Conservation (phyloP, 495 filamentous ascomycete species). For the Evansstolkia leycettana region DNA sequence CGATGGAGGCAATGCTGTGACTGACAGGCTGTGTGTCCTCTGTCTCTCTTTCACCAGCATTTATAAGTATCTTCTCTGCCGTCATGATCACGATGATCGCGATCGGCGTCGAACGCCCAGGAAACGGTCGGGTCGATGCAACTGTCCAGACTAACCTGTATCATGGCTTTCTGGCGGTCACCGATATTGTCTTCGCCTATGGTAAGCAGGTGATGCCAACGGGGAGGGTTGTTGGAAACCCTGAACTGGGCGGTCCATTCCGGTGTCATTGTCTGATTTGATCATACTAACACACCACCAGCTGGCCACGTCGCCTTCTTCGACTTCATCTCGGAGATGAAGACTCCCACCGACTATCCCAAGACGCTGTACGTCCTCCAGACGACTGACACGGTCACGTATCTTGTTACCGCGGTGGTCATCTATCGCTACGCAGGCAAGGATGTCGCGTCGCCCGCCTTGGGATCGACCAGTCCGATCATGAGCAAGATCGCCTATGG, state of each 20-base stretch:
- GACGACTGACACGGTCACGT: constrained; percentile 49
- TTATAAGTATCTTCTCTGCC: constrained; percentile 49
- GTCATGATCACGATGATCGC: constrained; percentile 55
- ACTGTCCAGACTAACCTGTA: constrained; percentile 13
- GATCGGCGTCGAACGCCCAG: constrained; percentile 27
- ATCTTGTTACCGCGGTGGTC: constrained; percentile 33
- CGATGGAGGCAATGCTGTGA: too few species aligned
- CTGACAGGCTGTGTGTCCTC: too few species aligned
- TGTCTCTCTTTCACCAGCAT: too few species aligned
- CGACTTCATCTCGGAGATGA: constrained; percentile 66
- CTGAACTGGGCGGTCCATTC: too few species aligned
- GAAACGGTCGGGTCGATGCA: constrained; percentile 30
- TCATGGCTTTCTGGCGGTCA: constrained; percentile 31
- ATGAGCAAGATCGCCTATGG: constrained; percentile 62
- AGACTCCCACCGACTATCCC: constrained; percentile 48
- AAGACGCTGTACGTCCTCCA: constrained; percentile 55
- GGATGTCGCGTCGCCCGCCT: constrained; percentile 54
- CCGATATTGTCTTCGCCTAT: constrained; percentile 19
- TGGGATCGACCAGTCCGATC: constrained; percentile 49
- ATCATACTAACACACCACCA: too few species aligned
- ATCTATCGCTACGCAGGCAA: constrained; percentile 63
- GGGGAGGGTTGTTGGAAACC: too few species aligned
- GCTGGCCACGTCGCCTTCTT: constrained; percentile 59
- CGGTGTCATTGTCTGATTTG: too few species aligned
- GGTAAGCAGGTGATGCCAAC: too few species aligned